Percentiles rank a stretch among this genome's conserved stretches.
Evolutionary conservation across 805 yeast species (phyloP).

Genomic region (Teunomyces lycoperdinae): DNA sequence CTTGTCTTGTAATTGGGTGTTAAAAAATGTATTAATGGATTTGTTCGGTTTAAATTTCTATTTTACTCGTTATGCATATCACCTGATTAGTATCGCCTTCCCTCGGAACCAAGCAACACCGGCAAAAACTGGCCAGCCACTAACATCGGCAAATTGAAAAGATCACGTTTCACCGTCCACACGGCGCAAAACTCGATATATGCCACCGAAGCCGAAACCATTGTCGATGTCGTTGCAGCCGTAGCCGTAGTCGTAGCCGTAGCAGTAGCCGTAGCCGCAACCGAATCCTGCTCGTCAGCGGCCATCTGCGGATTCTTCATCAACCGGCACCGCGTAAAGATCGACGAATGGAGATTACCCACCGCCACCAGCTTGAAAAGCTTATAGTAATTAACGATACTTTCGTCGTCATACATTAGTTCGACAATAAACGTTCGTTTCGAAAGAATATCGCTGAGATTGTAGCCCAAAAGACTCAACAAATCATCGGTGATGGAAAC

Average conservation of each 20-base stretch:
- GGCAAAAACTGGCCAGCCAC: conserved; percentile 81
- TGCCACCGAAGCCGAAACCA: background rate
- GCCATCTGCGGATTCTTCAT: conserved; percentile 25
- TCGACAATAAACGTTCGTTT: conserved; percentile 70
- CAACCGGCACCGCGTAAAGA: conserved; percentile 50
- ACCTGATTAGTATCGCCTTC: conserved; percentile 24
- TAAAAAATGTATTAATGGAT: no score
- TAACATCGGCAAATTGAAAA: conserved; percentile 80
- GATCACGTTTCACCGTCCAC: conserved; percentile 83
- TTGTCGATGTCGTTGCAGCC: no score
- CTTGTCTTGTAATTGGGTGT: no score
- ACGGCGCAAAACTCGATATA: conserved; percentile 68
- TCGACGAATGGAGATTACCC: conserved; percentile 56
- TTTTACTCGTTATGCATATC: no score
- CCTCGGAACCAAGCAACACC: conserved; percentile 42
- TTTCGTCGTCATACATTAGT: conserved; percentile 71
- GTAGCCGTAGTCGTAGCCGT: no score
- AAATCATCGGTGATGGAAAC: conserved; percentile 77
- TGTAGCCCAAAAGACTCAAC: conserved; percentile 64
- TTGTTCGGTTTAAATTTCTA: no score
- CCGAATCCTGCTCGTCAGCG: conserved; percentile 17
- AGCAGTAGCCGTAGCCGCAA: background rate
- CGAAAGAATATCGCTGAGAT: conserved; percentile 53
- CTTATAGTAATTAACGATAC: conserved; percentile 69
- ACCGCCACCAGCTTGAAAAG: conserved; percentile 71